phyloP scores from a whole-genome alignment of 2,329 filamentous ascomycete genomes.

The Neofusicoccum laricinum region DNA sequence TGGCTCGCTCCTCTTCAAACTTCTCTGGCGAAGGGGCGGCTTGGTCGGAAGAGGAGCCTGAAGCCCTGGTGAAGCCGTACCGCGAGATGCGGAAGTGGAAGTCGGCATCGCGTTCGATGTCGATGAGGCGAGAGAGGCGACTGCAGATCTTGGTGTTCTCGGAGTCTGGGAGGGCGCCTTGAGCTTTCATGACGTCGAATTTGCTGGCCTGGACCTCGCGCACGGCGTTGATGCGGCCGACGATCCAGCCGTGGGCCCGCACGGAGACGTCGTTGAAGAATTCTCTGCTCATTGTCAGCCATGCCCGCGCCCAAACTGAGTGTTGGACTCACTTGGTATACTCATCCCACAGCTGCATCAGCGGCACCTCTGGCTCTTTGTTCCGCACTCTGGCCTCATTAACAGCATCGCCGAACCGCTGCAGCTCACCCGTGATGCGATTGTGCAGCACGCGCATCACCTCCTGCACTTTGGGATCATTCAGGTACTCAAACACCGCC shows the following conservation, averaged over 20 bases:
- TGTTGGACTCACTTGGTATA: background rate
- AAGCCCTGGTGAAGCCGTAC: background rate
- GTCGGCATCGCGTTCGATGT: conserved; percentile 1
- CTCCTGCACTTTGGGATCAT: background rate
- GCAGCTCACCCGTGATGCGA: background rate
- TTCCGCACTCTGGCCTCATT: background rate
- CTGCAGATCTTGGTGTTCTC: background rate
- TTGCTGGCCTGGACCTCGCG: background rate
- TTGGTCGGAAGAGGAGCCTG: background rate
- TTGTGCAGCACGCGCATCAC: background rate
- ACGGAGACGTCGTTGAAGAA: background rate
- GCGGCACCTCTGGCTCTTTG: background rate
- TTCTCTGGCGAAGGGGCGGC: background rate
- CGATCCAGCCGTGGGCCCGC: background rate
- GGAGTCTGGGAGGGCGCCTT: background rate
- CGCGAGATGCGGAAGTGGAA: background rate
- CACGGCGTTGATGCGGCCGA: background rate
- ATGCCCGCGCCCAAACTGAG: background rate
- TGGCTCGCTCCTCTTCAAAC: background rate
- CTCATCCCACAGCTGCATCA: background rate
- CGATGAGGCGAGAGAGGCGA: background rate
- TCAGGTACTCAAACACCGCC: conserved; percentile 6
- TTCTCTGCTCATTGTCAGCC: background rate
- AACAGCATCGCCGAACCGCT: background rate
- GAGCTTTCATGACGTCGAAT: background rate